Evolutionary conservation across 2,329 filamentous ascomycete species (phyloP).

Genomic region (Trichoderma koningii): DNA sequence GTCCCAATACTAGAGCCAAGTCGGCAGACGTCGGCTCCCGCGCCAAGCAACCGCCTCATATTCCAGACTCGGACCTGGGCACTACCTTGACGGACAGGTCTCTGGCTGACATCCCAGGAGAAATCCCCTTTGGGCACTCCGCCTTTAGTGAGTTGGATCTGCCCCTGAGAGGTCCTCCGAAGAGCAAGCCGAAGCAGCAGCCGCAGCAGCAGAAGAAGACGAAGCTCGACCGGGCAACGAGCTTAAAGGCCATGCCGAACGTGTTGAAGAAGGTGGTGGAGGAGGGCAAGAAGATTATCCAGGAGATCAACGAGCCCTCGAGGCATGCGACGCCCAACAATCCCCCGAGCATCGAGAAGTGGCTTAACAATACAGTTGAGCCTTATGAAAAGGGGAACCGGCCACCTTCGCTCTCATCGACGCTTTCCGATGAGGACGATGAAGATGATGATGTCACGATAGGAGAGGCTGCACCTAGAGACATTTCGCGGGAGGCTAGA

Average conservation of each 20-base stretch:
- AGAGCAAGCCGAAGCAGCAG: slow-evolving; percentile 45
- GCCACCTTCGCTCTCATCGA: slow-evolving; percentile 12
- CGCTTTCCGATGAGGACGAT: slow-evolving; percentile 17
- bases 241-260: slow-evolving; percentile 62
- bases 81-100: slow-evolving; percentile 51
- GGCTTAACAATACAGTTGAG: slow-evolving; percentile 64
- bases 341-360: slow-evolving; percentile 65
- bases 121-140: slow-evolving; percentile 65
- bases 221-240: slow-evolving; percentile 56
- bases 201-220: slow-evolving; percentile 47
- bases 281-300: slow-evolving; percentile 66
- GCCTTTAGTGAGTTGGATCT: slow-evolving; percentile 68
- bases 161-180: slow-evolving; percentile 51
- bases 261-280: slow-evolving; percentile 66
- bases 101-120: slow-evolving; percentile 56
- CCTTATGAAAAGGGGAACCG: slow-evolving; percentile 56
- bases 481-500: not conserved
- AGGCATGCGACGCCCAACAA: slow-evolving; percentile 54
- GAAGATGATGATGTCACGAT: slow-evolving; percentile 25
- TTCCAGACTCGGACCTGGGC: slow-evolving; percentile 39
- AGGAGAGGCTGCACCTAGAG: slow-evolving; percentile 10
- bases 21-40: slow-evolving; percentile 37
- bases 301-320: slow-evolving; percentile 60
- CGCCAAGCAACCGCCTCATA: slow-evolving; percentile 35
- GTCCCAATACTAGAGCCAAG: slow-evolving; percentile 26